Conservation (phyloP, 140 eudicot species). For the Ambrosia hybrid region DNA sequence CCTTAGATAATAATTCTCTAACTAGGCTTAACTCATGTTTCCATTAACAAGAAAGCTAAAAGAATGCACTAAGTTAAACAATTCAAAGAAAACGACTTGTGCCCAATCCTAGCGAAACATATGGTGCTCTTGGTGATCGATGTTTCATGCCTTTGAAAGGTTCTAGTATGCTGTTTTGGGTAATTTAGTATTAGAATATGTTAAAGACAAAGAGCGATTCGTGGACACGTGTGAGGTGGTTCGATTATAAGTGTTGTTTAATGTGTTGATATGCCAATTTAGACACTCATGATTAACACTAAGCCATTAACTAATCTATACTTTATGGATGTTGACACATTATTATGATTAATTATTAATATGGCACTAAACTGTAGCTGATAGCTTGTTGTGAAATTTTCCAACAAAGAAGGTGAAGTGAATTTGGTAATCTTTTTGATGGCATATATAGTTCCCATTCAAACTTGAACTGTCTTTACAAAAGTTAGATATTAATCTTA, state of each 20-base stretch:
- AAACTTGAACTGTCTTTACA: slow-evolving; percentile 20
- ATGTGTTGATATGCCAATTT: slow-evolving; percentile 6
- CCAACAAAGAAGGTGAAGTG: slow-evolving; percentile 13
- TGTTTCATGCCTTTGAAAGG: not conserved
- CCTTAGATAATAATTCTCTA: slow-evolving; percentile 9
- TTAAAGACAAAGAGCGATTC: slow-evolving; percentile 35
- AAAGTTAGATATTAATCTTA: slow-evolving; percentile 1
- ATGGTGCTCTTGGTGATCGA: slow-evolving; percentile 27
- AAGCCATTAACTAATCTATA: slow-evolving; percentile 27
- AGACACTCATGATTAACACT: slow-evolving; percentile 21
- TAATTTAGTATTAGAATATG: slow-evolving; percentile 33
- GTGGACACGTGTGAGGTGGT: slow-evolving; percentile 49
- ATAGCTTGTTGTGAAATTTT: not conserved
- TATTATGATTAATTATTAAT: slow-evolving; percentile 8
- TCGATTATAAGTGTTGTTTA: slow-evolving; percentile 21
- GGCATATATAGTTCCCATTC: slow-evolving; percentile 25
- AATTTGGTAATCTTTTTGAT: slow-evolving; percentile 17
- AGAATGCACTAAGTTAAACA: slow-evolving; percentile 23
- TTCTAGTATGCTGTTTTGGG: slow-evolving; percentile 31
- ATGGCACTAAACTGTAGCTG: not conserved
- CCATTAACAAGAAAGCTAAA: slow-evolving; percentile 24
- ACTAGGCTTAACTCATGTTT: slow-evolving; percentile 32
- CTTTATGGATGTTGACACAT: slow-evolving; percentile 22
- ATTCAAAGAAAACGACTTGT: slow-evolving; percentile 32
- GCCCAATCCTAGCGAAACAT: slow-evolving; percentile 44